Base-by-base conservation (phyloP, 257 asterid genomes). In the Solanum okadae region DNA sequence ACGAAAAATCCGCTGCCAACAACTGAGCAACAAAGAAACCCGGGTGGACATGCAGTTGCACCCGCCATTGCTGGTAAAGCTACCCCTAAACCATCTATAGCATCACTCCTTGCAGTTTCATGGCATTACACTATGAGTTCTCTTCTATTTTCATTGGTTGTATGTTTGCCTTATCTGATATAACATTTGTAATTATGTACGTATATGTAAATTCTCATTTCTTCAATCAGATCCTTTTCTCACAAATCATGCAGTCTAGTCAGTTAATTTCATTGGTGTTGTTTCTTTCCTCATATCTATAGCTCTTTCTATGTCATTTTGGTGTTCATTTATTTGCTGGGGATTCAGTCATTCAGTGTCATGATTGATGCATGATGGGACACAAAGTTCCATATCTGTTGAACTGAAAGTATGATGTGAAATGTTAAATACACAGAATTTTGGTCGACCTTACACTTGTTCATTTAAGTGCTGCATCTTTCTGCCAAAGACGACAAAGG, bases 11-110 rank as follows among this genome's bases (percentile, higher is more conserved):
- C 98, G 8, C 68, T 95, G 93, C 98, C 97, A 38, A 89, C 94
- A 22, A 90, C 84, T 44, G 90, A 95, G 89, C 92, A 91, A 81
- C 96, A 91, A 87, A 91, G 83, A 38, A 79, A 84, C 79, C 94
- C 92, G 10, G 56, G 84, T 0, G 90, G 88, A 34, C 91, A 38
- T 20, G 93, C 96, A 33, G 92, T 90, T 44, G 86, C 98, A n/a
- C 98, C 98, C 15, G 97, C 98, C 46, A 88, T 92, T 89, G 97
- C 98, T 1, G 96, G 94, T 76, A 91, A 93, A 88, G 86, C 98
- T 82, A 90, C 95, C 56, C 82, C 92, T 6, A 86, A 90, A 82
- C 90, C 92, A 83, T 94, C 96, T 23, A 79, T 90, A 49, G 94
- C 93, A 67, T 90, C 94, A 56, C 84, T 85, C 15, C 88, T 25